Evolutionary conservation across 2,329 filamentous ascomycete species (phyloP).

Genomic region (Biscogniauxia mediterranea): DNA sequence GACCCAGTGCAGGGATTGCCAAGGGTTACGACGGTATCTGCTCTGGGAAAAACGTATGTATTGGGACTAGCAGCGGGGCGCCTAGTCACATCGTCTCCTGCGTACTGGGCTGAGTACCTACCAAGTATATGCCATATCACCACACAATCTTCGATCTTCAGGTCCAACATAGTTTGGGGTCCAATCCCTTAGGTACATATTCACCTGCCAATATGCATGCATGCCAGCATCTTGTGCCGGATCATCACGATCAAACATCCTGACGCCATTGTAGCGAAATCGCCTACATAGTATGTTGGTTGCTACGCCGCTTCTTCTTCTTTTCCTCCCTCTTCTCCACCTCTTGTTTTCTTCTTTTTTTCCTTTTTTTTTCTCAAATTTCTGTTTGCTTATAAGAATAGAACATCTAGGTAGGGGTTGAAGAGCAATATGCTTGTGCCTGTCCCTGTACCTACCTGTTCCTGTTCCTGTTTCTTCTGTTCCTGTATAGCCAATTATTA

Average conservation of each 20-base stretch:
- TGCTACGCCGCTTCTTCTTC: not conserved
- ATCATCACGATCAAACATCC: not conserved
- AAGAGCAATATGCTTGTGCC: too few species aligned
- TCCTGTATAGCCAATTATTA: too few species aligned
- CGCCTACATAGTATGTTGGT: not conserved
- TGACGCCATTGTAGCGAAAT: not conserved
- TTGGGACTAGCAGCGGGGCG: not conserved
- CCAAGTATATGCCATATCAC: slow-evolving; percentile 11
- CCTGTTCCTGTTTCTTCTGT: too few species aligned
- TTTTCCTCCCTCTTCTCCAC: too few species aligned
- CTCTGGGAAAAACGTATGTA: too few species aligned
- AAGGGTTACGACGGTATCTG: not conserved
- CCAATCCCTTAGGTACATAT: not conserved
- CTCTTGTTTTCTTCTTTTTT: too few species aligned
- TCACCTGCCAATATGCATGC: not conserved
- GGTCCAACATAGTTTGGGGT: not conserved
- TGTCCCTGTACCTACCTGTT: too few species aligned
- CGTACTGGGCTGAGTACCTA: slow-evolving; percentile 19
- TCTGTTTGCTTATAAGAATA: too few species aligned
- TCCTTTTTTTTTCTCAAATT: too few species aligned
- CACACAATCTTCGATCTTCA: not conserved
- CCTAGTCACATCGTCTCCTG: not conserved
- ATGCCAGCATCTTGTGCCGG: not conserved
- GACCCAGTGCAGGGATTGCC: not conserved
- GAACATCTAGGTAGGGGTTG: too few species aligned